Conservation (phyloP, 495 filamentous ascomycete genomes). For the Penicillium nucicola region DNA sequence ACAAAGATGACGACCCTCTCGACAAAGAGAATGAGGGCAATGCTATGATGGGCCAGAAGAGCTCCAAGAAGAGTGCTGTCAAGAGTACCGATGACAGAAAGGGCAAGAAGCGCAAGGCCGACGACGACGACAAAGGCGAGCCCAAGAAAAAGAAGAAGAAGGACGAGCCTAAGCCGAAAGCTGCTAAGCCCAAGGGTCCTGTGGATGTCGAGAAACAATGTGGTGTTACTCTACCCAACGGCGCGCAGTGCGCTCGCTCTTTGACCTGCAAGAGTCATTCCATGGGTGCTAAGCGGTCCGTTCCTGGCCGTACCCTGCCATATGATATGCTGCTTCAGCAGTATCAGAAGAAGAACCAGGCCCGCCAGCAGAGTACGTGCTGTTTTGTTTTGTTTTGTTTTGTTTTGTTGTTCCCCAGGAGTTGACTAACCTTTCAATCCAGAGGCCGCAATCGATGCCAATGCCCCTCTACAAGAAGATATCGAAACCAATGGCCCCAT, state of each 20-base stretch:
- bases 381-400: not conserved
- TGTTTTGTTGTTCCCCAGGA: not conserved
- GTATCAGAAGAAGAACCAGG: constrained; percentile 99
- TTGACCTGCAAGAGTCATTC: constrained; percentile 95
- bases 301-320: constrained; percentile 84
- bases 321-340: constrained; percentile 92
- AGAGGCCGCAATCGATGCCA: constrained; percentile 92
- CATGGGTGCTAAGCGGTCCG: constrained; percentile 92
- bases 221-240: constrained; percentile 80
- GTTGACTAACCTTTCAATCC: constrained; percentile 14
- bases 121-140: constrained; percentile 65
- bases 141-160: constrained; percentile 94
- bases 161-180: constrained; percentile 82
- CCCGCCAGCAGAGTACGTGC: constrained; percentile 83
- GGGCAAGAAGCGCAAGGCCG: constrained; percentile 92
- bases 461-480: constrained; percentile 87
- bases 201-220: constrained; percentile 98
- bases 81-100: constrained; percentile 66
- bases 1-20: constrained; percentile 56
- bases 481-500: constrained; percentile 69
- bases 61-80: constrained; percentile 67
- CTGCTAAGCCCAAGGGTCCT: constrained; percentile 85
- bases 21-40: constrained; percentile 39
- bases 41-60: constrained; percentile 52
- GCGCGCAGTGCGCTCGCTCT: constrained; percentile 83